Evolutionary conservation across 257 asterid species (phyloP), one percentile per base, ranked within the genome.

Genomic region (Nicotiana benthamiana): DNA sequence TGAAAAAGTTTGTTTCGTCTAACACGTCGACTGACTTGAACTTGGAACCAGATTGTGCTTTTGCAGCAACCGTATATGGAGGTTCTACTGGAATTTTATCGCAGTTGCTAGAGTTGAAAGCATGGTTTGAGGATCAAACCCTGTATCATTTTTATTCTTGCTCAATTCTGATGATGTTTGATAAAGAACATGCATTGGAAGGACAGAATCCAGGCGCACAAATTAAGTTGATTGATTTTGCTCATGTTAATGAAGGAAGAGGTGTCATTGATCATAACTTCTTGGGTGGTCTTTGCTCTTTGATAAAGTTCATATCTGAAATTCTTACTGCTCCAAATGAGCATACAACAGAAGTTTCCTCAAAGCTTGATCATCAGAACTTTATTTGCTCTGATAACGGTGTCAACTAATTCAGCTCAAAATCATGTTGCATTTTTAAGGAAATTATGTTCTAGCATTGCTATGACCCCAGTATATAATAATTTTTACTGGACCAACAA

Each of bases 121-220:
- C 97, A 0, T 95, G 98, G 98, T 93, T 95, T 81, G 98, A 95
- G 90, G 95, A 91, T 83, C 98, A 95, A 86, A 90, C 97, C 0
- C 81, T 67, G 7, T 93, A 86, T 82, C 97, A 93, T 84, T 93
- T 95, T 87, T 93, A 89, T 77, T 79, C 98, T 9, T 83, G 91
- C 85, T 93, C 98, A 5, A 63, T 95, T 56, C 97, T 90, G 24
- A 75, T 95, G 85, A 90, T 84, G 89, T 95, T 86, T 62, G 97
- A 95, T 5, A 92, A 93, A 84, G 93, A 86, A 86, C 90, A 82
- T 9, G 90, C 88, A 0, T 62, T 72, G 56, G 80, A 81, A 74
- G 95, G 93, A 28, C 85, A 80, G 86, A 85, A 80, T 82, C 90
- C 97, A 1, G 72, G 87, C 46, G 89, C 97, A 46, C 91, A 87